phyloP scores from a whole-genome alignment of 805 yeast genomes.

The Metschnikowia lunata region DNA sequence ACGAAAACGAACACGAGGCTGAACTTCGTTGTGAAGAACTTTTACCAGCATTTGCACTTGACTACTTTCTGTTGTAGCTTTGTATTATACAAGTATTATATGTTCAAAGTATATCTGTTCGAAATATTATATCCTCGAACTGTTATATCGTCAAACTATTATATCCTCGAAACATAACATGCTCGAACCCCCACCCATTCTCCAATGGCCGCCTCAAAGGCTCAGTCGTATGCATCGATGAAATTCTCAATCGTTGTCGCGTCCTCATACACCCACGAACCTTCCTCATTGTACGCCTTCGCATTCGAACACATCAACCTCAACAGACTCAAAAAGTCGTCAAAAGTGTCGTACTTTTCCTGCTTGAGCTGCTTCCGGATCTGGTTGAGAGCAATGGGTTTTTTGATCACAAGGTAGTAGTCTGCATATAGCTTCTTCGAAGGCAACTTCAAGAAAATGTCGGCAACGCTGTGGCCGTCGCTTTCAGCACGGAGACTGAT shows the following conservation, averaged over 20 bases:
- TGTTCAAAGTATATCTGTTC: no score
- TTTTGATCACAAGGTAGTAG: slow-evolving; percentile 62
- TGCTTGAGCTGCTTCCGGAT: slow-evolving; percentile 47
- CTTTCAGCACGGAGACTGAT: slow-evolving; percentile 38
- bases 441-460: slow-evolving; percentile 63
- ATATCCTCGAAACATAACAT: no score
- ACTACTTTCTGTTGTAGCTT: no score
- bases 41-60: no score
- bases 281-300: slow-evolving; percentile 36
- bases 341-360: slow-evolving; percentile 33
- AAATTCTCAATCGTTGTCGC: slow-evolving; percentile 44
- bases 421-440: slow-evolving; percentile 76
- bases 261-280: slow-evolving; percentile 17
- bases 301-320: slow-evolving; percentile 70
- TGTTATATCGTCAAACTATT: no score
- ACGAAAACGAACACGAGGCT: no score
- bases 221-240: slow-evolving; percentile 7
- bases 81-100: no score
- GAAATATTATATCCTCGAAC: no score
- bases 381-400: slow-evolving; percentile 57
- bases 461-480: slow-evolving; percentile 34
- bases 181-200: no score
- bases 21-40: no score
- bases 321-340: slow-evolving; percentile 56
- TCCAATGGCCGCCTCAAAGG: no score